Base-by-base conservation (phyloP, 2,329 filamentous ascomycete genomes). In the Cyclaneusma minus region DNA sequence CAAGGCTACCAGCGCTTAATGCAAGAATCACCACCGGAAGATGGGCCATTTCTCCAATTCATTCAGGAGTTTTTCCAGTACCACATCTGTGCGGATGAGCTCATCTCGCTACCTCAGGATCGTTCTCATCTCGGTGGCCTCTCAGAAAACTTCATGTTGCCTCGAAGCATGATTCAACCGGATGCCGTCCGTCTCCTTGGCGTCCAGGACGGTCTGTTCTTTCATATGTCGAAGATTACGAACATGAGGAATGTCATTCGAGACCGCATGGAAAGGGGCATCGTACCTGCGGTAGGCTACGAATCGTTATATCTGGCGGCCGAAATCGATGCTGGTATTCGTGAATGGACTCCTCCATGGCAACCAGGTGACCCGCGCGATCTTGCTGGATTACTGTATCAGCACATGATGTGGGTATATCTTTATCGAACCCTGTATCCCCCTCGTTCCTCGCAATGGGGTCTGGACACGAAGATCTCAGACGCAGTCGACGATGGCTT, bases 51-150 rank as follows among this genome's bases (percentile, higher is more conserved):
- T 43, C 73, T 75, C 35, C 74, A 80, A 26, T 72, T 75, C 38
- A 67, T 74, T 31, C 58, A 70, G 33, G 70, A 75, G 46, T 87
- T 91, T 52, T 87, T 91, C 49, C 77, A 84, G 45, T 92, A 89
- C 41, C 81, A 89, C 47, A 68, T 74, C 21, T 67, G 61, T 32
- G 67, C 67, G n/a, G 68, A 75, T 38, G 67, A 74, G 34, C 50
- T 75, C 2, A 55, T 75, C 27, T 60, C 56, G 57, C 10, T 53
- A 50, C 34, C 47, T 44, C 22, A 49, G 43, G 13, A 43, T 42
- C 9, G 52, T 50, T 6, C 42, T 60, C 6, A 51, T 52, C n/a
- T 36, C 13, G 28, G 37, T 11, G 22, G 37, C 14, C 29, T 39
- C 7, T 27, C 31, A 13, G 16, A 24, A 8, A 12, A 21, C 31